Evolutionary conservation across 1,139 yeast genomes (phyloP).

Genomic region (Trichomonascaceae sp.): DNA sequence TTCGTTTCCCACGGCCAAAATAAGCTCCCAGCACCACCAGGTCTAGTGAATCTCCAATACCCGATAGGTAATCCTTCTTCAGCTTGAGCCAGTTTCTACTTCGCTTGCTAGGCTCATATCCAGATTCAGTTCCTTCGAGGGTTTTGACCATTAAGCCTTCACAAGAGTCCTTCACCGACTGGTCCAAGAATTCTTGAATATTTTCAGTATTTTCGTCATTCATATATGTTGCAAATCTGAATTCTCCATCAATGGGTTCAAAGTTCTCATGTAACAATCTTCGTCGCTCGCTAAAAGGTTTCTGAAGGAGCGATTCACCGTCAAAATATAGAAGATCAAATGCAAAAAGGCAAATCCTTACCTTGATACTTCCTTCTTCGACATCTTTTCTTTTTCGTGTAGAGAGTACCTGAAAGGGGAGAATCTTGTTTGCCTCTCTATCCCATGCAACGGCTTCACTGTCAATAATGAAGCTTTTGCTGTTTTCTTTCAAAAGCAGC

Average conservation of each 20-base stretch:
- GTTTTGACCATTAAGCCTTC: constrained; percentile 97
- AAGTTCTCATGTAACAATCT: constrained; percentile 51
- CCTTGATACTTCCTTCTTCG: constrained; percentile 77
- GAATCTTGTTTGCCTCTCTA: constrained; percentile 58
- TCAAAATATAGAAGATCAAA: constrained; percentile 77
- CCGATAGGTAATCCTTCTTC: constrained; percentile 83
- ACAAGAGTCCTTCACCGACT: constrained; percentile 82
- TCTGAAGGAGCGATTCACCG: constrained; percentile 63
- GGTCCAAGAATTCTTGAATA: constrained; percentile 79
- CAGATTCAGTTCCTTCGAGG: constrained; percentile 72
- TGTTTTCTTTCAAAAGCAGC: constrained; percentile 39
- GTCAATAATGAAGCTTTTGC: constrained; percentile 62
- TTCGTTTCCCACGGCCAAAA: constrained; percentile 88
- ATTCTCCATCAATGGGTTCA: constrained; percentile 63
- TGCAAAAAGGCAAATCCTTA: constrained; percentile 85
- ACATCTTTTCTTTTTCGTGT: constrained; percentile 95
- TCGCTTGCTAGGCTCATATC: constrained; percentile 90
- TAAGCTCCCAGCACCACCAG: constrained; percentile 93
- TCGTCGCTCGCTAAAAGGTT: constrained; percentile 66
- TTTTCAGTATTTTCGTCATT: constrained; percentile 66
- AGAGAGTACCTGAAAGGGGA: constrained; percentile 88
- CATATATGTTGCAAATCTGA: constrained; percentile 71
- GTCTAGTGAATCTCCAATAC: constrained; percentile 90
- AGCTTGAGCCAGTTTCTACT: constrained; percentile 93
- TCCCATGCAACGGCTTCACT: constrained; percentile 99